Base-by-base conservation (phyloP, 106 monocot species). In the Dendrobium huoshanense region DNA sequence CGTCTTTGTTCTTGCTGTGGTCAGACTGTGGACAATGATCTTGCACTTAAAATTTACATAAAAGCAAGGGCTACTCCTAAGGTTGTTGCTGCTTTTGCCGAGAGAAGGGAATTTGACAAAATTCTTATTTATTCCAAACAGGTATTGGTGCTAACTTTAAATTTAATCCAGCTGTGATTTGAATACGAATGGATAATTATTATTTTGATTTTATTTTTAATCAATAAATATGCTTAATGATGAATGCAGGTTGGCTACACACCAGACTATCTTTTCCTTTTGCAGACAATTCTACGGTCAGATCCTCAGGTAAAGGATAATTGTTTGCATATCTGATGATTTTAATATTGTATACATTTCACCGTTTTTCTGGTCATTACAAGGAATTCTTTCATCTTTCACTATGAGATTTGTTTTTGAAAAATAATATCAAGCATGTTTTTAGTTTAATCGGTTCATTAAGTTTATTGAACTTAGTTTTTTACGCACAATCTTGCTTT, bases 21-120 rank as follows among this genome's bases (percentile, higher is more conserved):
- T 78, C 78, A 98, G 97, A 98, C 94, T 24, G 94, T 98, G 79
- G 97, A 98, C 80, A 98, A 94, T 89, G 94, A 95, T 80, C 87
- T 98, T 41, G 97, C 97, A 25, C 88, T 98, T 25, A 94, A 95
- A 81, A 99, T 99, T 73, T 99, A 91, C 79, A 95, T 99, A 85
- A 99, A 99, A 93, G 95, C 98, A 65, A 92, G 95, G 83, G 89
- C 88, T 75, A 99, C 95, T 31, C 98, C 98, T 22, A 99, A 95
- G 87, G 98, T 99, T 81, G 98, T 99, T 80, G 98, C 98, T 79
- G 98, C 98, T 79, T 99, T 99, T 95, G 95, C 98, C 80, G 95
- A 99, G 82, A 85, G 95, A 81, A 88, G 95, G 82, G 98, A 99
- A 72, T 99, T 99, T 88, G 95, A 99, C 79, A 99, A 99, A 87